A percentile compares a stretch with the other conserved stretches of the same genome.
Conservation (phyloP, 768 basidiomycete species). For the Psilocybe azurescens region DNA sequence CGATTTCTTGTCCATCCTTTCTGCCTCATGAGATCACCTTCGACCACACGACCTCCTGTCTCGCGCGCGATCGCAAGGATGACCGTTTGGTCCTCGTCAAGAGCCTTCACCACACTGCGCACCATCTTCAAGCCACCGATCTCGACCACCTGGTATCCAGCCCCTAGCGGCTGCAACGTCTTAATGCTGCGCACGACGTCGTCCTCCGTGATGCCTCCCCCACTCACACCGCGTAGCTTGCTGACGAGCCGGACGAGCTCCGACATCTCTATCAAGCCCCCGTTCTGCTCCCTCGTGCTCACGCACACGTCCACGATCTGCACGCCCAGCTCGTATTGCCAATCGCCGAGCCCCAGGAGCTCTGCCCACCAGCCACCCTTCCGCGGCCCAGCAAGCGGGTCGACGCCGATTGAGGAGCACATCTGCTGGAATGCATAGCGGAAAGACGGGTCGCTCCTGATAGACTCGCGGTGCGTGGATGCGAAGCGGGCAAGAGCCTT, state of each 20-base stretch:
- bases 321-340: conserved; percentile 95
- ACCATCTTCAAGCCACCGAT: conserved; percentile 83
- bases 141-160: conserved; percentile 88
- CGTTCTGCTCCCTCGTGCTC: conserved; percentile 86
- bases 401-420: conserved; percentile 94
- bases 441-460: conserved; percentile 84
- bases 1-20: conserved; percentile 84
- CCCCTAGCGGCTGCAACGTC: conserved; percentile 84
- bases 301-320: conserved; percentile 95
- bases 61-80: conserved; percentile 78
- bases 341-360: conserved; percentile 86
- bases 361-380: conserved; percentile 94
- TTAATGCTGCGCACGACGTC: conserved; percentile 86
- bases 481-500: conserved; percentile 82
- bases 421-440: conserved; percentile 94
- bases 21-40: conserved; percentile 59
- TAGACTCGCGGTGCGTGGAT: conserved; percentile 80
- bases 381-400: conserved; percentile 87
- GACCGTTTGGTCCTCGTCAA: conserved; percentile 88
- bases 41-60: conserved; percentile 72
- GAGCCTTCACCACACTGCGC: conserved; percentile 85
- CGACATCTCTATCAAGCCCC: conserved; percentile 88
- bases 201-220: conserved; percentile 80
- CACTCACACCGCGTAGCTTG: conserved; percentile 72
- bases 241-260: conserved; percentile 84